Conservation (phyloP, 768 basidiomycete genomes). For the Rhodotorula paludigena region DNA sequence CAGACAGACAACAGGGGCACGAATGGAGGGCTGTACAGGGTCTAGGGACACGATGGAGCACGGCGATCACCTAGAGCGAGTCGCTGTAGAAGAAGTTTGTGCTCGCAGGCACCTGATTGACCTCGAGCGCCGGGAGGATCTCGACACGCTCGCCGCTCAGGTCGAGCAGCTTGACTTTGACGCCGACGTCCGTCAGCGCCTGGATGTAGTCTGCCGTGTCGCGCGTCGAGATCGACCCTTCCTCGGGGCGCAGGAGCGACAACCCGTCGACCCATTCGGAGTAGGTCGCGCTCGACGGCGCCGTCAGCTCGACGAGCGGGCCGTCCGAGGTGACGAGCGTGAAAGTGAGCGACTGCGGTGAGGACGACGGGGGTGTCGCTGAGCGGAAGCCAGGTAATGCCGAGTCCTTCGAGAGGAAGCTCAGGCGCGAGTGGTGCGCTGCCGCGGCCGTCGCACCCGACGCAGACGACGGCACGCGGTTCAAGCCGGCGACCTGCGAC, state of each 20-base stretch:
- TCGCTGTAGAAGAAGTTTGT: constrained; percentile 5
- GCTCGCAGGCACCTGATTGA: not conserved
- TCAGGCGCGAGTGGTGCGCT: constrained; percentile 46
- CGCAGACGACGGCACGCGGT: no score
- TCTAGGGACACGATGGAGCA: no score
- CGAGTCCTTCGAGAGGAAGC: constrained; percentile 1
- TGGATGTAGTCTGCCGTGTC: constrained; percentile 81
- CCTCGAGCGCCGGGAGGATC: constrained; percentile 58
- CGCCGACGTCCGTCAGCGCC: constrained; percentile 79
- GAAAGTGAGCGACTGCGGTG: constrained; percentile 58
- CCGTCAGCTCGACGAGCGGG: constrained; percentile 72
- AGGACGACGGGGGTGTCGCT: constrained; percentile 49
- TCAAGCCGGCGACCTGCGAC: constrained; percentile 57
- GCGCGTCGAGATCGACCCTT: constrained; percentile 73
- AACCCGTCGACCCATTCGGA: constrained; percentile 92
- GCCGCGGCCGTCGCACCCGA: not conserved
- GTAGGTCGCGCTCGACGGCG: constrained; percentile 71
- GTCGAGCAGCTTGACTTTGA: constrained; percentile 86
- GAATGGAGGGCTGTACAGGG: no score
- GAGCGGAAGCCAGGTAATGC: not conserved
- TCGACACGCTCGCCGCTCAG: constrained; percentile 83
- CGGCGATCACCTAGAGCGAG: not conserved
- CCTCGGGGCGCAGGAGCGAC: constrained; percentile 73
- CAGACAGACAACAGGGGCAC: no score
- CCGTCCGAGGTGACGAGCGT: constrained; percentile 61